Conservation (phyloP, 1,284 basidiomycete genomes). For the Ustilago sp. region DNA sequence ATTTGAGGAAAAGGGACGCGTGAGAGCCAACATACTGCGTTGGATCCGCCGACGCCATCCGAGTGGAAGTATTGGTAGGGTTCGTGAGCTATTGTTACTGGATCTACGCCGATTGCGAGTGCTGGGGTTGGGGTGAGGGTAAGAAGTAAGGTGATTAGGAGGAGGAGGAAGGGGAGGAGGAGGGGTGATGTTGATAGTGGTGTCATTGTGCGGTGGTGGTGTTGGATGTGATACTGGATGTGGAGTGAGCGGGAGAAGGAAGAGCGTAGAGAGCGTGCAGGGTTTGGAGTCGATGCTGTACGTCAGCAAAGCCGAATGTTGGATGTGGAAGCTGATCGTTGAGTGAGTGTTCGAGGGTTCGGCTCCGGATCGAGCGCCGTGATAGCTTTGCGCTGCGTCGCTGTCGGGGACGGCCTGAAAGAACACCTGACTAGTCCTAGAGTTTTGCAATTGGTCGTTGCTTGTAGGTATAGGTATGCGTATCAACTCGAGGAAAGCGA, state of each 20-base stretch:
- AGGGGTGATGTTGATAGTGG: conserved; percentile 3
- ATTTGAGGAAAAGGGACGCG: conserved; percentile 21
- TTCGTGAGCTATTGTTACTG: conserved; percentile 2
- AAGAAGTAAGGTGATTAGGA: not conserved
- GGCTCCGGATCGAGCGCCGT: no score
- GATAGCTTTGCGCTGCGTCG: no score
- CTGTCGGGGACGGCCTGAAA: no score
- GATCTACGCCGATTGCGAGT: conserved; percentile 4
- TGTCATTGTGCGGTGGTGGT: conserved; percentile 1
- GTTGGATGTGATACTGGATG: not conserved
- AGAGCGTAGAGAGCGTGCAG: not conserved
- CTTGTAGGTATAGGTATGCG: not conserved
- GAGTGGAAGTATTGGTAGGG: conserved; percentile 48
- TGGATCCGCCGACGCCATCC: conserved; percentile 25
- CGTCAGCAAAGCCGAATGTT: not conserved
- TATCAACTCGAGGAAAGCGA: not conserved
- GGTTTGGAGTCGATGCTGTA: not conserved
- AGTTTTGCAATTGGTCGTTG: no score
- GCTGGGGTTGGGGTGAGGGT: not conserved
- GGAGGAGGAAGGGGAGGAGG: not conserved
- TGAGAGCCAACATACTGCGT: conserved; percentile 43
- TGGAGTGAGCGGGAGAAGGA: not conserved
- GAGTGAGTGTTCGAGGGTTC: no score
- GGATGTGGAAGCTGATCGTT: no score
- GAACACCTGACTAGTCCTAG: no score